Evolutionary conservation across 768 basidiomycete genomes (phyloP).

Genomic region (Fomitopsis pulvina): DNA sequence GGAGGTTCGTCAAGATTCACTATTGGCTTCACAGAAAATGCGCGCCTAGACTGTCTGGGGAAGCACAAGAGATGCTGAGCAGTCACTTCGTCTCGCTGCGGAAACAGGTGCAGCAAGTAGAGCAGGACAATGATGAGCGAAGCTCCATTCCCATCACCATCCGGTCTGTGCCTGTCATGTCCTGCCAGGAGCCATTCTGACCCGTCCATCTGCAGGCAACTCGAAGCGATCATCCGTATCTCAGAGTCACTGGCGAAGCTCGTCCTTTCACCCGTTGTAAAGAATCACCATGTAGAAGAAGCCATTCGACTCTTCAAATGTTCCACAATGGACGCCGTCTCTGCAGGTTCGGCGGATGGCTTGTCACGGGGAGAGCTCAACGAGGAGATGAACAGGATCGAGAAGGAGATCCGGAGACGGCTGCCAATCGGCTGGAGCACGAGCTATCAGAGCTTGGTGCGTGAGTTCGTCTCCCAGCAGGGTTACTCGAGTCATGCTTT

Average conservation of each 20-base stretch:
- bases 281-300: conserved; percentile 94
- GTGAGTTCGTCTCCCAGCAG: conserved; percentile 91
- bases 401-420: conserved; percentile 75
- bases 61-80: conserved; percentile 94
- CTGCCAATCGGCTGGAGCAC: conserved; percentile 96
- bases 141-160: conserved; percentile 98
- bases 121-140: conserved; percentile 93
- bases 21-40: conserved; percentile 64
- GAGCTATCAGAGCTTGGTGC: conserved; percentile 87
- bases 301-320: conserved; percentile 97
- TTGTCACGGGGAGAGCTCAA: conserved; percentile 87
- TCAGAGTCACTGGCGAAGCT: conserved; percentile 96
- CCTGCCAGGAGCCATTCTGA: background rate
- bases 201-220: conserved; percentile 47
- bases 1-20: background rate
- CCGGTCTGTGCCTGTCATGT: conserved; percentile 50
- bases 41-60: conserved; percentile 87
- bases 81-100: conserved; percentile 91
- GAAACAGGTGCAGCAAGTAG: conserved; percentile 92
- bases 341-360: conserved; percentile 90
- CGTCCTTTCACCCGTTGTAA: conserved; percentile 80
- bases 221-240: conserved; percentile 98
- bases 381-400: conserved; percentile 88
- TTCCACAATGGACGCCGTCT: conserved; percentile 98
- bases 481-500: conserved; percentile 87